phyloP scores from a whole-genome alignment of 345 rosid species.

The Euphorbia lathyris region DNA sequence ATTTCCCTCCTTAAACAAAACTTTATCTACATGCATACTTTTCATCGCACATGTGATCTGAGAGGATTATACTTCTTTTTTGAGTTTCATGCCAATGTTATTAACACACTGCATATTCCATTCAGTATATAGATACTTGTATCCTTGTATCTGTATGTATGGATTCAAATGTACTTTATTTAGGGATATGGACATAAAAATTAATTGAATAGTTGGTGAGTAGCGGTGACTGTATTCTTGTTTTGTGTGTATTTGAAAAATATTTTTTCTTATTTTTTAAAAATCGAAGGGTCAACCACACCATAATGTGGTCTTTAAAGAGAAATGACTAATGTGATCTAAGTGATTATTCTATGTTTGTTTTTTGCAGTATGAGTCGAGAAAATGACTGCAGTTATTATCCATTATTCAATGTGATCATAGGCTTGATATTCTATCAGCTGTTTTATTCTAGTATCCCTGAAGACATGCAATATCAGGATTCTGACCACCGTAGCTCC shows the following conservation, averaged over 20 bases:
- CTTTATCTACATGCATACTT: not conserved
- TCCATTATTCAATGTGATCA: conserved; percentile 43
- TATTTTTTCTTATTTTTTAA: not conserved
- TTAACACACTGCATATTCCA: not conserved
- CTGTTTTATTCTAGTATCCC: conserved; percentile 51
- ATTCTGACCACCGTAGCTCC: conserved; percentile 21
- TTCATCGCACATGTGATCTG: not conserved
- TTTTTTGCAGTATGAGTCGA: conserved; percentile 55
- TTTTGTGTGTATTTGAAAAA: not conserved
- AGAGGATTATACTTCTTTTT: not conserved
- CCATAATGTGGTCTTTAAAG: not conserved
- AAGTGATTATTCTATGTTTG: not conserved
- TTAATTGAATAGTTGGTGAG: not conserved
- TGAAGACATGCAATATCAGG: conserved; percentile 39
- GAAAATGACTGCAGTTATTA: conserved; percentile 42
- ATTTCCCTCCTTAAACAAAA: not conserved
- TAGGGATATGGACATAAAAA: not conserved
- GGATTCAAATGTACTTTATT: not conserved
- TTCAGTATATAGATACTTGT: not conserved
- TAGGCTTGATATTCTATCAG: conserved; percentile 63
- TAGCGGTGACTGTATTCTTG: not conserved
- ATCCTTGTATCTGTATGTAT: not conserved
- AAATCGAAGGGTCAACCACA: not conserved
- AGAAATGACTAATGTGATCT: not conserved
- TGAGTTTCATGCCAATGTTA: not conserved